phyloP scores from a whole-genome alignment of 2,329 filamentous ascomycete species.

The Exophiala phaeomuriformis region DNA sequence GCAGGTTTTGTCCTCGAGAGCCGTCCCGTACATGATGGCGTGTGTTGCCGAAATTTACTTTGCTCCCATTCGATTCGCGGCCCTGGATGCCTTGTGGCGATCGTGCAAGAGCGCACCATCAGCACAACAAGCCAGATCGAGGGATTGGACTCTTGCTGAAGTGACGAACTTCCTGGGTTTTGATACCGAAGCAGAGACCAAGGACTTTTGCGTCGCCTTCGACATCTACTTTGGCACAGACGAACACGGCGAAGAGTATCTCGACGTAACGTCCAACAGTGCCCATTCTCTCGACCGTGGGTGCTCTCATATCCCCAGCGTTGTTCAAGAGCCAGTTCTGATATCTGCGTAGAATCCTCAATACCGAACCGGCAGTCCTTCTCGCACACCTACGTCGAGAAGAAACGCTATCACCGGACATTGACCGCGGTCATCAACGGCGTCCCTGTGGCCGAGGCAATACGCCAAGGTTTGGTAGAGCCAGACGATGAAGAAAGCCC shows the following conservation, averaged over 20 bases:
- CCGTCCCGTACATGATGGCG: conserved; percentile 55
- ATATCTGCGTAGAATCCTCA: conserved; percentile 21
- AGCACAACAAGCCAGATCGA: conserved; percentile 44
- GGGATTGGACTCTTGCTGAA: conserved; percentile 51
- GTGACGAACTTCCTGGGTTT: conserved; percentile 49
- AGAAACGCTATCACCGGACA: conserved; percentile 50
- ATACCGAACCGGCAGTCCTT: conserved; percentile 42
- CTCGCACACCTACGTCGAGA: conserved; percentile 50
- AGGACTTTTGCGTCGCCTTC: conserved; percentile 48
- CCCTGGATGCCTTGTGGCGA: conserved; percentile 50
- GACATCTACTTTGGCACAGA: conserved; percentile 45
- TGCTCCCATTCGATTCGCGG: conserved; percentile 50
- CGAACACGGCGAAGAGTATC: conserved; percentile 41
- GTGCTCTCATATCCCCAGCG: conserved; percentile 28
- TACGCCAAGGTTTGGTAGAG: conserved; percentile 44
- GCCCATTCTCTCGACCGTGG: conserved; percentile 44
- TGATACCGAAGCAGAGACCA: conserved; percentile 48
- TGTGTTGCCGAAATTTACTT: conserved; percentile 60
- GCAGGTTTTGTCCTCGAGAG: conserved; percentile 47
- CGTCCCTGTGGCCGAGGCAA: conserved; percentile 47
- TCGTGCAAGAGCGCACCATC: conserved; percentile 43
- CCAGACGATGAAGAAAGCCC: conserved; percentile 28
- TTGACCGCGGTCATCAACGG: conserved; percentile 53
- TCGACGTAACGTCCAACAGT: conserved; percentile 43
- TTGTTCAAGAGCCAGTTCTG: conserved; percentile 26